Percentiles rank a stretch among this genome's conserved stretches.
Conservation (phyloP, 2,329 filamentous ascomycete species). For the Sodiomyces alkalinus region DNA sequence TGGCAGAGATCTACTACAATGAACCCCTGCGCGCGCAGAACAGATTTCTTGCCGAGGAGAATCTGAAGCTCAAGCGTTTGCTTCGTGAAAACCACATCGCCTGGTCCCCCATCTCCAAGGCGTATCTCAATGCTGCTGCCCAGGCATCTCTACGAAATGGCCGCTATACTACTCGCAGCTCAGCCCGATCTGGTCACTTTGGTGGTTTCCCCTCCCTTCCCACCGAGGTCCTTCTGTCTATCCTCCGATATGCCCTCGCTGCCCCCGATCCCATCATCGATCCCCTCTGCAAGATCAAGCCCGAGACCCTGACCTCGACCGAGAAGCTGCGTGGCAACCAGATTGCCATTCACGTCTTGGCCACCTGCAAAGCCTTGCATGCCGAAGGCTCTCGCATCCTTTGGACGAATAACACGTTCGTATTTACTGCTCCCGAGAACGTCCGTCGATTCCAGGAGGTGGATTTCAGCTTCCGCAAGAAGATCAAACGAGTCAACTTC, state of each 20-base stretch:
- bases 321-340: slow-evolving; percentile 30
- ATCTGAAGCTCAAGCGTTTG: slow-evolving; percentile 32
- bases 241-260: slow-evolving; percentile 35
- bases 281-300: slow-evolving; percentile 29
- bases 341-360: slow-evolving; percentile 37
- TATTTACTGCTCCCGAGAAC: slow-evolving; percentile 36
- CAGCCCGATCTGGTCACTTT: slow-evolving; percentile 8
- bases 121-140: slow-evolving; percentile 13
- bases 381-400: slow-evolving; percentile 32
- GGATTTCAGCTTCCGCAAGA: slow-evolving; percentile 22
- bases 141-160: too few relatives aligned
- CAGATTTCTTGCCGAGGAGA: slow-evolving; percentile 30
- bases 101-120: slow-evolving; percentile 26
- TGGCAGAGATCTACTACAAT: slow-evolving; percentile 31
- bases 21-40: slow-evolving; percentile 32
- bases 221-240: slow-evolving; percentile 34
- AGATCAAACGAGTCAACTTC: slow-evolving; percentile 30
- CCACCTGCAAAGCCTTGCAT: slow-evolving; percentile 33
- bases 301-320: slow-evolving; percentile 25
- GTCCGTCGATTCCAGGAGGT: slow-evolving; percentile 34
- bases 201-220: slow-evolving; percentile 33
- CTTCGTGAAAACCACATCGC: slow-evolving; percentile 35
- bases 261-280: slow-evolving; percentile 35
- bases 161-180: slow-evolving; percentile 12
- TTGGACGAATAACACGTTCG: slow-evolving; percentile 36